Evolutionary conservation across 1,284 basidiomycete species (phyloP), one percentile per base, ranked within the genome.

Genomic region (Pascua guehoae): DNA sequence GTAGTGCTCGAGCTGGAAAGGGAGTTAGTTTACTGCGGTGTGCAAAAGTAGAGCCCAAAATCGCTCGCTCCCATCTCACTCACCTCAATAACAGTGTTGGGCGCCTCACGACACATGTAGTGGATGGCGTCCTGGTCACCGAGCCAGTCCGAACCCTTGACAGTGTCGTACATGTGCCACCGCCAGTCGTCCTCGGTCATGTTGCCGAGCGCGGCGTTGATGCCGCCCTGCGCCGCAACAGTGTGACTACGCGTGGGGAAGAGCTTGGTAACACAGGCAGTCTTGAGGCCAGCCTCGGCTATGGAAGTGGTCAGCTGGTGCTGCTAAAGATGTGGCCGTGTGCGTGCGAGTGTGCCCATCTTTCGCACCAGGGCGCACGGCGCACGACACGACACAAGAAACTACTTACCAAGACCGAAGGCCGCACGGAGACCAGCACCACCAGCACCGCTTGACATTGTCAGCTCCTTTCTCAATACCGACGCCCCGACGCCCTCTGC

Each of bases 221-320:
- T 95, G 79, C 96, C 96, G 74, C 96, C 96, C 84, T 98, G 95
- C 54, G 96, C 96, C 62, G 96, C 96, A 66, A 98, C 96, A 43
- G 96, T 98, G 79, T 99, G 96, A 80, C 89, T 93, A 78, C 96
- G 86, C 36, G 96, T 98, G n/a, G 96, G 96, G 84, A 98, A 98
- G 24, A 98, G 85, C 81, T 98, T 98, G 68, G 95, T 95, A 77
- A 98, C 97, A 78, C 95, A 98, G 32, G 92, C 93, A 42, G 92
- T 98, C 78, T 98, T 98, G 79, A 98, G 88, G 56, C 96, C 96
- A 66, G 91, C 92, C 80, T 98, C 95, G 65, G 96, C 96, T 32
- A 32, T 32, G 24, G 24, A 32, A 32, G 24, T 3, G 24, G 24
- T 32, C 24, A 32, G 24, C 24, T 32, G 24, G 4, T 32, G 24